phyloP scores from a whole-genome alignment of 139 green algal species.

The Closterium sp. region DNA sequence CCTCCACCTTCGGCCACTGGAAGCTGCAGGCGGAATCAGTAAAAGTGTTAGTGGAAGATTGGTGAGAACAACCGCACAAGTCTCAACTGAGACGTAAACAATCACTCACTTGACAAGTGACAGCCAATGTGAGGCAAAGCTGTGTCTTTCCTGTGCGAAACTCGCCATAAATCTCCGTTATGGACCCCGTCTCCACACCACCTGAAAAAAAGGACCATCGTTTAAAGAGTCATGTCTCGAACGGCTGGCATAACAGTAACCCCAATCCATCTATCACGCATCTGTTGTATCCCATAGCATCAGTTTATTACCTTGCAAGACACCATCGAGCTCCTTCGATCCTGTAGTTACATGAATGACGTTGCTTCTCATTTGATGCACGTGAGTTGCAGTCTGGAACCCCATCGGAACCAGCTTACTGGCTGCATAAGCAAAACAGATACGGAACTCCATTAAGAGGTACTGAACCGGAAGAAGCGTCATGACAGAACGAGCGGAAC shows the following conservation, averaged over 20 bases:
- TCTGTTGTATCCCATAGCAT: background rate
- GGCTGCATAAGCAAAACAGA: slow-evolving; percentile 59
- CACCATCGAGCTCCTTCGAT: slow-evolving; percentile 83
- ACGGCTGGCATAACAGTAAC: background rate
- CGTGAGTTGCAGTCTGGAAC: slow-evolving; percentile 88
- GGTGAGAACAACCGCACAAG: background rate
- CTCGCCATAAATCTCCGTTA: slow-evolving; percentile 98
- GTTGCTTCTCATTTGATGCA: slow-evolving; percentile 75
- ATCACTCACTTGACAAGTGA: slow-evolving; percentile 84
- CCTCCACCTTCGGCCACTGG: slow-evolving; percentile 83
- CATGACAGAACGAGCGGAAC: background rate
- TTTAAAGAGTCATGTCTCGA: background rate
- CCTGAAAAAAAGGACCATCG: slow-evolving; percentile 56
- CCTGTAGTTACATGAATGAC: slow-evolving; percentile 88
- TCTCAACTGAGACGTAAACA: background rate
- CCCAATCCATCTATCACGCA: background rate
- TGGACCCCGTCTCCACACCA: slow-evolving; percentile 94
- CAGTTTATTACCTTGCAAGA: slow-evolving; percentile 65
- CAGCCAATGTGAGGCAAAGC: slow-evolving; percentile 95
- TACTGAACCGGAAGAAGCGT: background rate
- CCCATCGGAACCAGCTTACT: slow-evolving; percentile 88
- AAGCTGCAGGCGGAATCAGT: slow-evolving; percentile 42
- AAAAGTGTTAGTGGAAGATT: background rate
- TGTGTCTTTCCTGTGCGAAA: slow-evolving; percentile 96
- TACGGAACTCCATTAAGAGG: background rate